phyloP scores from a whole-genome alignment of 768 basidiomycete species.

The Clathrus columnatus region DNA sequence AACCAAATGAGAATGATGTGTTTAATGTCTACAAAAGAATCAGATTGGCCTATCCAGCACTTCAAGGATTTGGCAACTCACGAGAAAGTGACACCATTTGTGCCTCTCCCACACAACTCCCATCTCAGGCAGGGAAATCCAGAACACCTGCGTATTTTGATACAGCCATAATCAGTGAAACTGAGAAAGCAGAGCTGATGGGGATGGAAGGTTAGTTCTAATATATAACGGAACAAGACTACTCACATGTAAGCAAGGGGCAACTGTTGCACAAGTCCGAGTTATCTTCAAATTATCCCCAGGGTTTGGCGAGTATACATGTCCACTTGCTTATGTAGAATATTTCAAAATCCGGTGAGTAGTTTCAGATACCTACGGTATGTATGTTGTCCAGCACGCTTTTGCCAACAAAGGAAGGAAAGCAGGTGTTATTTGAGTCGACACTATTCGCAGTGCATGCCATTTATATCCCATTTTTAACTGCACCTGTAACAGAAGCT shows the following conservation, averaged over 20 bases:
- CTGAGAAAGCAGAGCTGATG: not conserved
- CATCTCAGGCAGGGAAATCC: not conserved
- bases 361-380: slow-evolving; percentile 8
- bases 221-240: not conserved
- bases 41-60: not conserved
- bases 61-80: not conserved
- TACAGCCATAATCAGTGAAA: not conserved
- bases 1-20: no score
- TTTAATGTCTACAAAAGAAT: not conserved
- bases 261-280: slow-evolving; percentile 19
- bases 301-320: slow-evolving; percentile 5
- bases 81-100: not conserved
- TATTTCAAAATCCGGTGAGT: slow-evolving; percentile 19
- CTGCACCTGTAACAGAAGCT: no score
- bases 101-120: not conserved
- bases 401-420: not conserved
- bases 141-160: not conserved
- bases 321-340: slow-evolving; percentile 21
- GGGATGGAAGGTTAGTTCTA: not conserved
- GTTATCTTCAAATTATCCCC: slow-evolving; percentile 21
- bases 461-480: no score
- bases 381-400: slow-evolving; percentile 10
- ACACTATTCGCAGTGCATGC: not conserved
- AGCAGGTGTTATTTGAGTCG: not conserved
- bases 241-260: slow-evolving; percentile 11